Percentiles rank a stretch among this genome's conserved stretches.
Conservation (phyloP, 2,329 filamentous ascomycete genomes). For the Chaetoscypha palmicola region DNA sequence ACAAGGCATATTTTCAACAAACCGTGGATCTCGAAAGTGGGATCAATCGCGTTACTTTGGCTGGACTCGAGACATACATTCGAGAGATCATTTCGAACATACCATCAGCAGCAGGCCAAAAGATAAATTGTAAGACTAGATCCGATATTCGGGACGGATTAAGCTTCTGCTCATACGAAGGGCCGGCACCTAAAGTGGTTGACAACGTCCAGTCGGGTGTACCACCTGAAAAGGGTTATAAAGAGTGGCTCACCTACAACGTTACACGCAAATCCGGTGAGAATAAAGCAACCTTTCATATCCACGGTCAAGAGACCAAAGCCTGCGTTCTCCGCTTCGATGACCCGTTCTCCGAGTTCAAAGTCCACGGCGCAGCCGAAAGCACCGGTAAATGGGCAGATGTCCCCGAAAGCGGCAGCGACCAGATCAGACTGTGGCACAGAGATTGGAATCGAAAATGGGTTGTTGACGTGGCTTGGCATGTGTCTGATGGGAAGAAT, state of each 20-base stretch:
- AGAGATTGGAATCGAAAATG: constrained; percentile 71
- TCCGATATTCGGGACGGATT: constrained; percentile 44
- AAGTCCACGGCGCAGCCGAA: constrained; percentile 51
- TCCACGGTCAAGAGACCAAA: constrained; percentile 70
- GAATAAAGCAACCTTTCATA: constrained; percentile 52
- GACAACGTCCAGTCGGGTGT: constrained; percentile 36
- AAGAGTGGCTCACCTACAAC: constrained; percentile 60
- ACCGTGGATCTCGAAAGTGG: constrained; percentile 68
- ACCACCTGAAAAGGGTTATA: constrained; percentile 38
- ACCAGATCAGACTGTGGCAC: constrained; percentile 72
- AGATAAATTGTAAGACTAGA: constrained; percentile 43
- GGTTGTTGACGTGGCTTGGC: constrained; percentile 63
- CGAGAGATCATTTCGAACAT: constrained; percentile 59
- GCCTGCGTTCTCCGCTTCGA: constrained; percentile 70
- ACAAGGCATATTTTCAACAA: constrained; percentile 87
- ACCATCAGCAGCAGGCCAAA: constrained; percentile 61
- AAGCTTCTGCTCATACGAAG: constrained; percentile 63
- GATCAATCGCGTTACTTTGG: constrained; percentile 61
- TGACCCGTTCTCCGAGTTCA: constrained; percentile 56
- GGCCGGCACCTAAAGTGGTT: constrained; percentile 58
- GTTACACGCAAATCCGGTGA: constrained; percentile 39
- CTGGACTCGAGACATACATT: constrained; percentile 62
- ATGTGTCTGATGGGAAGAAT: constrained; percentile 24
- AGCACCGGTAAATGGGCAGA: constrained; percentile 56
- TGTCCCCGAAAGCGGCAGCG: constrained; percentile 55